Base-by-base conservation (phyloP, 192 early-diverging fungal species). In the Coemansia sp. region DNA sequence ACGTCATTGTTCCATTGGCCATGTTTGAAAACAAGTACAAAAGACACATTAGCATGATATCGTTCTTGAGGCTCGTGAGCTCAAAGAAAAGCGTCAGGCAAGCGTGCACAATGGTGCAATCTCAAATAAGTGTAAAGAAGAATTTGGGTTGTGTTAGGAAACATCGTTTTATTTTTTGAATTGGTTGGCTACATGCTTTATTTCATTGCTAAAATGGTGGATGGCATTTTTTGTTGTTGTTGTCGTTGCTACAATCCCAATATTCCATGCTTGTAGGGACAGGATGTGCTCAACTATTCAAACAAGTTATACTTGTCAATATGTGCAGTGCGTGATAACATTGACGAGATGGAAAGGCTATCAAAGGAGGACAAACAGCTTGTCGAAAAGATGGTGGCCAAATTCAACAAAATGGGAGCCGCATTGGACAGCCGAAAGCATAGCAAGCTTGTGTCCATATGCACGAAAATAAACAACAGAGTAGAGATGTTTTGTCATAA, bases 351-450 rank as follows among this genome's bases (percentile, higher is more conserved):
- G 57, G 34, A 1, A 7, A 18, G 6, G 6, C 57, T 59, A 43
- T 67, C 43, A 4, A 12, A 35, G 6, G 65, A 65, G 7, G 63
- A 63, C 43, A 73, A 71, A 8, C 86, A 88, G 15, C 81, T 92
- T 51, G 72, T 92, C n/a, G 71, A 84, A 39, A 87, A 88, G 62
- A 79, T 87, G 8, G 73, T 86, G 16, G 67, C 80, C 6, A 82
- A 85, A 46, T 94, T 87, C 63, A 73, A 78, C 52, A 78, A 91
- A 36, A 76, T 87, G 61, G 93, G 92, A 15, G 69, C 89, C 2
- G 84, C 74, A 30, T 74, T 94, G 10, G 71, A 86, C 1, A 74
- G 85, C 33, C 68, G 83, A 5, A 68, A 88, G 59, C 84, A 85
- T 44, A 67, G 89, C 36, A 71, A 88, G 57, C 62, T 93, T 10